A percentile compares a stretch with the other conserved stretches of the same genome.
Conservation (phyloP, 2,329 filamentous ascomycete species). For the Aspergillus ibericus region DNA sequence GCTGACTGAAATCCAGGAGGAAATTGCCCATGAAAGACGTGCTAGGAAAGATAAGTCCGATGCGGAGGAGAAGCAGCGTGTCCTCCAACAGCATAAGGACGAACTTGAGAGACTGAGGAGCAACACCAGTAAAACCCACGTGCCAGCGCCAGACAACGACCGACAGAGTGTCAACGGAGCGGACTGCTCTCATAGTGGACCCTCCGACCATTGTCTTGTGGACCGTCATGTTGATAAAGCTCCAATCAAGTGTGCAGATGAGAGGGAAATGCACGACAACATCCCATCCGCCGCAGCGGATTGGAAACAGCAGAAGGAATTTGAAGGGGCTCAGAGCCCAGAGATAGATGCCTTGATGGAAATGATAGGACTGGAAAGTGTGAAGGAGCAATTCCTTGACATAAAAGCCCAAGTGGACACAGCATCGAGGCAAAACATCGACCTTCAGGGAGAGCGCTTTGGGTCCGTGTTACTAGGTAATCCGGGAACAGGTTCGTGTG, state of each 20-base stretch:
- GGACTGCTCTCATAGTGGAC: too few species aligned
- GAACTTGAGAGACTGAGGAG: conserved; percentile 12
- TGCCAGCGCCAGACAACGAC: too few species aligned
- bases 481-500: conserved; percentile 58
- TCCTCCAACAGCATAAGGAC: conserved; percentile 20
- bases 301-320: conserved; percentile 62
- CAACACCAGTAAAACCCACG: too few species aligned
- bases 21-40: conserved; percentile 22
- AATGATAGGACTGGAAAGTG: conserved; percentile 69
- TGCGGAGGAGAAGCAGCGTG: conserved; percentile 20
- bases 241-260: too few species aligned
- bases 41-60: conserved; percentile 18
- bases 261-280: background rate
- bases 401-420: conserved; percentile 67
- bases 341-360: conserved; percentile 65
- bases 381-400: conserved; percentile 63
- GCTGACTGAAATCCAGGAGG: conserved; percentile 26
- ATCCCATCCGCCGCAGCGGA: conserved; percentile 48
- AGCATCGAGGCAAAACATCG: conserved; percentile 56
- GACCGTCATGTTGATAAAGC: too few species aligned
- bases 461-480: conserved; percentile 68
- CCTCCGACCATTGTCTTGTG: too few species aligned
- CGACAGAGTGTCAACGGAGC: too few species aligned
- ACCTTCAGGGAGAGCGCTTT: conserved; percentile 60
- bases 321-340: conserved; percentile 52